A percentile compares a stretch with the other conserved stretches of the same genome.
Conservation (phyloP, 1,284 basidiomycete genomes). For the Trichosporon sp. region DNA sequence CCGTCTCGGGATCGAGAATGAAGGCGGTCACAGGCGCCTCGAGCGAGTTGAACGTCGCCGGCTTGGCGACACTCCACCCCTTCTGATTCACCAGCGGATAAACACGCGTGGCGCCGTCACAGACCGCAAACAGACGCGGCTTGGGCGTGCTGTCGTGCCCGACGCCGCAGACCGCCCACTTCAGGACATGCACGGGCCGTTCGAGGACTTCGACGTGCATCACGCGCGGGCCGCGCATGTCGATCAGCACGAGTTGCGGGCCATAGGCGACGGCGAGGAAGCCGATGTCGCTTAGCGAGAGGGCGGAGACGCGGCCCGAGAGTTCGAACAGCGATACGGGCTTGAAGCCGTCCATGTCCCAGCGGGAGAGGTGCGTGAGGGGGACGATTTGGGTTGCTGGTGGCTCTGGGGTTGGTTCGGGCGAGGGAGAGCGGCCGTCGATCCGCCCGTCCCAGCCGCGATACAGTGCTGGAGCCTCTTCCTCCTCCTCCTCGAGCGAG, state of each 20-base stretch:
- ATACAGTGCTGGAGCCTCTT: slow-evolving; percentile 31
- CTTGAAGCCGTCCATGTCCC: slow-evolving; percentile 61
- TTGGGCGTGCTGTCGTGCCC: slow-evolving; percentile 63
- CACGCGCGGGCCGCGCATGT: slow-evolving; percentile 71
- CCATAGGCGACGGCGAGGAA: slow-evolving; percentile 72
- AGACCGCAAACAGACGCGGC: slow-evolving; percentile 66
- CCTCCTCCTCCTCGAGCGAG: slow-evolving; percentile 37
- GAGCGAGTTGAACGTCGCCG: slow-evolving; percentile 56
- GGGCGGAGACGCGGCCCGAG: background rate
- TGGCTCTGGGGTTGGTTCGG: background rate
- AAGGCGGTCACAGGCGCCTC: slow-evolving; percentile 64
- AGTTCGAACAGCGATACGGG: slow-evolving; percentile 65
- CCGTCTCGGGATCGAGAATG: slow-evolving; percentile 67
- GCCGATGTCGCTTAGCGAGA: slow-evolving; percentile 54
- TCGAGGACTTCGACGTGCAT: slow-evolving; percentile 60
- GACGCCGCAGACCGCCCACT: slow-evolving; percentile 68
- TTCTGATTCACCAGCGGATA: slow-evolving; percentile 62
- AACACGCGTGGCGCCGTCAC: slow-evolving; percentile 61
- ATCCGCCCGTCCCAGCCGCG: background rate
- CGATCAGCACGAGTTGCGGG: slow-evolving; percentile 66
- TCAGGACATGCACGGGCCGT: slow-evolving; percentile 60
- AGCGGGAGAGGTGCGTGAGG: slow-evolving; percentile 55
- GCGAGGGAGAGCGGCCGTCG: background rate
- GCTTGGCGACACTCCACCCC: slow-evolving; percentile 64
- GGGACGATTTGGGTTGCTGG: slow-evolving; percentile 40